Evolutionary conservation across 768 basidiomycete genomes (phyloP).

Genomic region (Wakefieldia striispora): DNA sequence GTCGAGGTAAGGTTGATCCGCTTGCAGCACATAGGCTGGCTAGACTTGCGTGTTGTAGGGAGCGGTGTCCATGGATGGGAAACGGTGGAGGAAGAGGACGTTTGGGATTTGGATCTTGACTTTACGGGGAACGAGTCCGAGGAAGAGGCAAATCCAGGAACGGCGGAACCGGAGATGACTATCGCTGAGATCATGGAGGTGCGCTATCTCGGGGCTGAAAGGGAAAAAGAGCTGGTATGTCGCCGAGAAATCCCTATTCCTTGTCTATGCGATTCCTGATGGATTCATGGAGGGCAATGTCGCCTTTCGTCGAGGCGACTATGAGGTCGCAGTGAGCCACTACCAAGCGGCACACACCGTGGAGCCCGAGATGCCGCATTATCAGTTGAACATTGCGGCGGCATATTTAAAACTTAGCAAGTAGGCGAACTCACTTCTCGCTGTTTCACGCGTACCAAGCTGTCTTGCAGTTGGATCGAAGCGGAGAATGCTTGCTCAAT

Average conservation of each 20-base stretch:
- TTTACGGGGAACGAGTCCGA: slow-evolving; percentile 57
- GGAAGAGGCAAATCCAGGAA: slow-evolving; percentile 41
- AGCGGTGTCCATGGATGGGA: slow-evolving; percentile 73
- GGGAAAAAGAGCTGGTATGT: slow-evolving; percentile 65
- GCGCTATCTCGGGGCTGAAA: slow-evolving; percentile 67
- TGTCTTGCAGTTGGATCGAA: slow-evolving; percentile 56
- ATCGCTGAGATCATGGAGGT: slow-evolving; percentile 75
- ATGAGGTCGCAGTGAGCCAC: slow-evolving; percentile 48
- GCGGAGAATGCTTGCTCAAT: slow-evolving; percentile 69
- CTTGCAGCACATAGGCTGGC: neutral
- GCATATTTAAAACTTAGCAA: slow-evolving; percentile 68
- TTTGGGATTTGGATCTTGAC: slow-evolving; percentile 72
- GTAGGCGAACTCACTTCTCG: slow-evolving; percentile 39
- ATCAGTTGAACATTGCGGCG: slow-evolving; percentile 74
- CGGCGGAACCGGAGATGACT: slow-evolving; percentile 46
- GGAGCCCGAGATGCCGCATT: slow-evolving; percentile 72
- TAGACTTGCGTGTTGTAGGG: slow-evolving; percentile 23
- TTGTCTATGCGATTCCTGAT: slow-evolving; percentile 1
- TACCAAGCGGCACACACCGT: slow-evolving; percentile 62
- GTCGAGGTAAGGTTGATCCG: slow-evolving; percentile 44
- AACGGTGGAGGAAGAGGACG: slow-evolving; percentile 71
- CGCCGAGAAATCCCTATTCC: neutral
- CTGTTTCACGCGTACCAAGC: slow-evolving; percentile 14
- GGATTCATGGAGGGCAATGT: slow-evolving; percentile 54
- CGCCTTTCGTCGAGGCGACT: slow-evolving; percentile 66